phyloP scores from a whole-genome alignment of 352 stramenopile species.

The Aphanomyces cochlioides region DNA sequence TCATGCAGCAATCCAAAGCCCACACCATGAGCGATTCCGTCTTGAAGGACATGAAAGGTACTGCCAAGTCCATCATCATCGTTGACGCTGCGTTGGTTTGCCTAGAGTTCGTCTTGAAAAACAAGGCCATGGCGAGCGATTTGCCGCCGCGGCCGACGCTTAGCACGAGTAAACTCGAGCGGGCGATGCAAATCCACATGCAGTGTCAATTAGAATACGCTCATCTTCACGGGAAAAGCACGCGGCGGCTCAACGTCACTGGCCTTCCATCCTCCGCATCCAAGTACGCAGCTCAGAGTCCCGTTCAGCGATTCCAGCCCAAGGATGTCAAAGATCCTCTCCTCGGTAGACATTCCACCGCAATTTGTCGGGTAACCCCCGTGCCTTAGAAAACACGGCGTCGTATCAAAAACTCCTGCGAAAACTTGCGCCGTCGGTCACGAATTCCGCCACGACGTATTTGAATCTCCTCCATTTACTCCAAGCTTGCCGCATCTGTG shows the following conservation, averaged over 20 bases:
- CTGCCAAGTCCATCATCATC: background rate
- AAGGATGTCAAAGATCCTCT: background rate
- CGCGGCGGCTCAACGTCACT: conserved; percentile 14
- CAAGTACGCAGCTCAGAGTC: background rate
- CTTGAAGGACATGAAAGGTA: conserved; percentile 5
- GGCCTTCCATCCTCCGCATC: background rate
- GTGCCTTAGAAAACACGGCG: background rate
- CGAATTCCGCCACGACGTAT: conserved; percentile 52
- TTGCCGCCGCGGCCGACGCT: background rate
- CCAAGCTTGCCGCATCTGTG: conserved; percentile 51
- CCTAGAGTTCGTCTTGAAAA: background rate
- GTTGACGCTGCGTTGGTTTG: background rate
- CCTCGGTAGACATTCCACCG: no score
- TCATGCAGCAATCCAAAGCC: background rate
- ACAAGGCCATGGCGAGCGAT: background rate
- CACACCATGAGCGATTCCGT: background rate
- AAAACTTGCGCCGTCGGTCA: conserved; percentile 59
- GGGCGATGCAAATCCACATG: conserved; percentile 16
- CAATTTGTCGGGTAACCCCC: no score
- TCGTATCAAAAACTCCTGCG: conserved; percentile 40
- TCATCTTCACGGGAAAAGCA: conserved; percentile 17
- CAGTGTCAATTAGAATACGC: conserved; percentile 19
- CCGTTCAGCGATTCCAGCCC: background rate
- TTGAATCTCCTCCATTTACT: conserved; percentile 55
- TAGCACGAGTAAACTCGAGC: background rate